A percentile compares a stretch with the other conserved stretches of the same genome.
These are phyloP conservation scores for Cruciata laevipes DNA, from an alignment of 257 asterid species.

Conservation along the genomic window DNA sequence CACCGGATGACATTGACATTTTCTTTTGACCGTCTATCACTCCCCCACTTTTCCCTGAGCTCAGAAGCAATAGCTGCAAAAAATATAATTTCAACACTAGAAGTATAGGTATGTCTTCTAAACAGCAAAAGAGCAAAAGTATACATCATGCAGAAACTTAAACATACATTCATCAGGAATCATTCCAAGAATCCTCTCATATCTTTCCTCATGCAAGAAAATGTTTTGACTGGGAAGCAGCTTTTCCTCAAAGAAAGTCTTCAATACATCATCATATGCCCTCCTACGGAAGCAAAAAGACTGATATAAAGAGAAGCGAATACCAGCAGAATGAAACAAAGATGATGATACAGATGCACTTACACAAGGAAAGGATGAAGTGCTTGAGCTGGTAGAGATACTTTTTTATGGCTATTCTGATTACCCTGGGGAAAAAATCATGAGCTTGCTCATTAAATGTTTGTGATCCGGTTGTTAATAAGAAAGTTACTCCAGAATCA, in stretches of 20 bases:
- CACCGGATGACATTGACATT: conserved; percentile 63
- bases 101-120: background rate
- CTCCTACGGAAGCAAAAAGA: conserved; percentile 41
- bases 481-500: background rate
- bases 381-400: conserved; percentile 45
- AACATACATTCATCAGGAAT: conserved; percentile 83
- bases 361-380: conserved; percentile 90
- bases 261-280: conserved; percentile 63
- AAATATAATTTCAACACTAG: background rate
- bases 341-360: conserved; percentile 21
- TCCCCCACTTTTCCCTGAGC: conserved; percentile 73
- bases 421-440: conserved; percentile 49
- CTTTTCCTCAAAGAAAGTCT: conserved; percentile 56
- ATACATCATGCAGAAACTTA: conserved; percentile 7
- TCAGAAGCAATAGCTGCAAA: conserved; percentile 71
- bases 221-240: conserved; percentile 52
- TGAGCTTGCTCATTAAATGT: conserved; percentile 8
- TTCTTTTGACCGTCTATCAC: conserved; percentile 57
- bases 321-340: conserved; percentile 1
- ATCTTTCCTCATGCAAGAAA: conserved; percentile 59
- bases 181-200: conserved; percentile 75
- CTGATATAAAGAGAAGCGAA: background rate
- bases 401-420: conserved; percentile 65
- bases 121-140: conserved; percentile 9
- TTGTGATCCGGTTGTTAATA: background rate